Evolutionary conservation across 176 grass and related monocot species (phyloP), one percentile per base, ranked within the genome.

Genomic region (Juncus inflexus): DNA sequence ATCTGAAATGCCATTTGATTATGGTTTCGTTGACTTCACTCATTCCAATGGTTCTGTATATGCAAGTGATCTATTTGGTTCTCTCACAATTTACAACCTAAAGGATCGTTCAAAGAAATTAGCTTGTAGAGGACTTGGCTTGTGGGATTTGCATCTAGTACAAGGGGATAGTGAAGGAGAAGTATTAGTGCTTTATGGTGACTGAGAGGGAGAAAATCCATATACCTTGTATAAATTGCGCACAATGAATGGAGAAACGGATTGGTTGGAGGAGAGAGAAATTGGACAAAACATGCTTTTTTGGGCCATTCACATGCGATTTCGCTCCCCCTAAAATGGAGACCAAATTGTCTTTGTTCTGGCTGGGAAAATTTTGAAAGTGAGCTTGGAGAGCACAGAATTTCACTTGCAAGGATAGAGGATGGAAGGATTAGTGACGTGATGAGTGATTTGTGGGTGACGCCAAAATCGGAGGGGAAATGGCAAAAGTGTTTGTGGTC

Each of bases 201-300:
- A 3, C 7, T 19, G 12, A 47, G 43, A 47, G 43, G 9, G 43
- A 47, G 43, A 47, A 47, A 47, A 5, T 47, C 43, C 43, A 35
- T 12, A 66, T 66, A 66, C 3, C 6, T 38, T 66, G 42, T 66
- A 52, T 49, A 66, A 52, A 35, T 66, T 52, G 3, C 12, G 43
- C 43, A 52, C 43, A 12, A 2, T 47, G 9, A 47, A 37, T 37
- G 64, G n/a, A 37, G 43, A 50, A 35, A 15, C 42, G 12, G 8
- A 50, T 2, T 66, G 42, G 63, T 49, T 66, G 51, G 13, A 66
- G 35, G 9, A 50, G 14, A 13, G 1, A 7, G 42, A 66, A 3
- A 19, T 66, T 9, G 64, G 64, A 3, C 41, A 66, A 52, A 52
- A 66, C 50, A 35, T 66, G 15, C 3, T 66, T 50, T 52, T 45